These are phyloP conservation scores for Begonia peltatifolia DNA, from an alignment of 306 rosid species.

Conservation along the genomic window DNA sequence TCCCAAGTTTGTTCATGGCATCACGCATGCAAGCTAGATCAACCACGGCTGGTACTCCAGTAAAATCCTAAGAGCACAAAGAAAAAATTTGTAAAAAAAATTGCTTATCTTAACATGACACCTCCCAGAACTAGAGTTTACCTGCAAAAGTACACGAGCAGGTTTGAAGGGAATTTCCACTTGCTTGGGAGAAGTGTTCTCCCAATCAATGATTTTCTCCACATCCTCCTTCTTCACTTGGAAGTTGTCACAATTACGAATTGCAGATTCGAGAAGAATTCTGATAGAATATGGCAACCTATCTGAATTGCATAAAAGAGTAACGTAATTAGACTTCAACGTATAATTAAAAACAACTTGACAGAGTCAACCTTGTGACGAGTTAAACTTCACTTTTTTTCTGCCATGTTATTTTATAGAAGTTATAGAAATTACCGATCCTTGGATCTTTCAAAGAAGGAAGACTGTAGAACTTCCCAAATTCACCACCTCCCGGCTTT, in stretches of 20 bases:
- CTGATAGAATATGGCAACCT: slow-evolving; percentile 69
- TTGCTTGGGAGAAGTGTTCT: slow-evolving; percentile 48
- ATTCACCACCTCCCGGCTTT: slow-evolving; percentile 94
- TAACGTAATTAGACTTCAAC: slow-evolving; percentile 8
- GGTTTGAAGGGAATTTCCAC: slow-evolving; percentile 94
- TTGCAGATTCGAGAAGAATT: slow-evolving; percentile 63
- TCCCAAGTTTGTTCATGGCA: slow-evolving; percentile 88
- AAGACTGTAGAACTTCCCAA: slow-evolving; percentile 86
- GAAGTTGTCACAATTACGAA: slow-evolving; percentile 83
- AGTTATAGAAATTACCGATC: slow-evolving; percentile 40
- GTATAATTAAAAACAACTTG: neutral
- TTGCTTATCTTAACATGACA: slow-evolving; percentile 3
- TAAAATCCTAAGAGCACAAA: slow-evolving; percentile 49
- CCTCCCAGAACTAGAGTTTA: slow-evolving; percentile 11
- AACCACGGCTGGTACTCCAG: slow-evolving; percentile 90
- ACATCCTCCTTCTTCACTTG: slow-evolving; percentile 86
- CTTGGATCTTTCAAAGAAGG: slow-evolving; percentile 86
- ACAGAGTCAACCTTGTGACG: neutral
- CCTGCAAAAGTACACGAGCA: slow-evolving; percentile 93
- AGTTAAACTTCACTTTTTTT: no score
- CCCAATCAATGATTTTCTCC: slow-evolving; percentile 89
- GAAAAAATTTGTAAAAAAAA: slow-evolving; percentile 1
- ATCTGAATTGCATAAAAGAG: slow-evolving; percentile 23
- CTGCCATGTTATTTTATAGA: neutral
- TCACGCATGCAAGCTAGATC: slow-evolving; percentile 97